phyloP scores from a whole-genome alignment of 768 basidiomycete genomes.

The Termitomyces heimii region DNA sequence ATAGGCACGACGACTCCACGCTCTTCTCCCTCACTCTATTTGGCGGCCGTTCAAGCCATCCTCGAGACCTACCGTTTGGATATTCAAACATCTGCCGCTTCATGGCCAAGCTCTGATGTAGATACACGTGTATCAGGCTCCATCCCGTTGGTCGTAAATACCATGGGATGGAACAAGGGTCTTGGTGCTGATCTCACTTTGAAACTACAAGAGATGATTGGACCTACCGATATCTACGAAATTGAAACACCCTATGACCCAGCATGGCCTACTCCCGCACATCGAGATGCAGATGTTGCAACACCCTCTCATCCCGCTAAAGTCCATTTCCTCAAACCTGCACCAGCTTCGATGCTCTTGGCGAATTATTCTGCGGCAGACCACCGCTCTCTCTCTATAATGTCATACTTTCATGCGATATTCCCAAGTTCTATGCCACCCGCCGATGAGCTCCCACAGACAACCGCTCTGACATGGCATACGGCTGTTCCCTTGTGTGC shows the following conservation, averaged over 20 bases:
- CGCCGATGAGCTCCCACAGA: slow-evolving; percentile 22
- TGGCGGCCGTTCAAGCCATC: slow-evolving; percentile 60
- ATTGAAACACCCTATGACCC: slow-evolving; percentile 28
- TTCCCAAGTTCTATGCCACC: slow-evolving; percentile 18
- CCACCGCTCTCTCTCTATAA: slow-evolving; percentile 57
- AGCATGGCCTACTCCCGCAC: slow-evolving; percentile 12
- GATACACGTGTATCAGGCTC: slow-evolving; percentile 40
- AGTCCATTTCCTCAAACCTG: slow-evolving; percentile 42
- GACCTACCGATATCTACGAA: slow-evolving; percentile 57
- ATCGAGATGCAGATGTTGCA: not conserved
- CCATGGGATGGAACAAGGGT: slow-evolving; percentile 96
- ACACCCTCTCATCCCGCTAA: slow-evolving; percentile 4
- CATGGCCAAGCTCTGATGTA: slow-evolving; percentile 18
- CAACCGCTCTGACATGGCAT: slow-evolving; percentile 53
- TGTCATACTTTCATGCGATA: slow-evolving; percentile 74
- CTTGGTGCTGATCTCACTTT: slow-evolving; percentile 76
- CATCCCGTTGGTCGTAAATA: slow-evolving; percentile 89
- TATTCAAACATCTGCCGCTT: slow-evolving; percentile 41
- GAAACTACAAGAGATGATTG: slow-evolving; percentile 61
- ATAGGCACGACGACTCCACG: slow-evolving; percentile 76
- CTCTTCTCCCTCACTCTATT: slow-evolving; percentile 70
- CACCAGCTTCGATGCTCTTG: slow-evolving; percentile 36
- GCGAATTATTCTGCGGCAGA: slow-evolving; percentile 54
- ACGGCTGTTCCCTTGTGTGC: slow-evolving; percentile 64
- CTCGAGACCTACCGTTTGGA: slow-evolving; percentile 66